A percentile compares a stretch with the other conserved stretches of the same genome.
Conservation (phyloP, 805 yeast genomes). For the Tetrapisispora arboricola region DNA sequence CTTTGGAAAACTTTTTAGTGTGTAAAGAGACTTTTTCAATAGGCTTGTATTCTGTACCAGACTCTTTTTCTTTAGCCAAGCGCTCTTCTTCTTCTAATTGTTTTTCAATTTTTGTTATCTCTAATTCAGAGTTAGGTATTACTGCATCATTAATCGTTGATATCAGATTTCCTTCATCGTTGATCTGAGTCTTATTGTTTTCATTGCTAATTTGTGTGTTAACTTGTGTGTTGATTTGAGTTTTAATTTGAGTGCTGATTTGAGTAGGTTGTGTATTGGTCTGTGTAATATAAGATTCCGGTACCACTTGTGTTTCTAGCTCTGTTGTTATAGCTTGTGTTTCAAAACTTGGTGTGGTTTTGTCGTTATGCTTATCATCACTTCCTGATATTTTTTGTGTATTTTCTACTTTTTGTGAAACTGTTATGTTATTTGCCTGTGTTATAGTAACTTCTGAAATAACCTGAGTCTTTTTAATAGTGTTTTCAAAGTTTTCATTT, state of each 20-base stretch:
- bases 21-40: neutral
- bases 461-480: neutral
- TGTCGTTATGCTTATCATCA: neutral
- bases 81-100: constrained; percentile 8
- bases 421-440: neutral
- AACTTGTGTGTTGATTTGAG: neutral
- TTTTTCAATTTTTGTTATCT: constrained; percentile 13
- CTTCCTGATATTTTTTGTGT: constrained; percentile 1
- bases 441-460: neutral
- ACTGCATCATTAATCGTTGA: constrained; percentile 3
- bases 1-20: constrained; percentile 12
- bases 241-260: no score
- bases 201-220: no score
- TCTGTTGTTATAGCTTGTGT: neutral
- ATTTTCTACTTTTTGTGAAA: neutral
- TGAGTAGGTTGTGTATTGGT: neutral
- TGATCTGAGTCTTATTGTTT: no score
- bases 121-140: constrained; percentile 1
- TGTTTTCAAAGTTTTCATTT: constrained; percentile 1
- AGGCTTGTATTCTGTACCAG: constrained; percentile 5
- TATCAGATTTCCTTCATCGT: neutral
- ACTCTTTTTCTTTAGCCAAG: neutral
- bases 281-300: neutral
- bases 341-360: neutral
- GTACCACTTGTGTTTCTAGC: neutral